phyloP scores from a whole-genome alignment of 164 flowering plant genomes.

The Piper betle region DNA sequence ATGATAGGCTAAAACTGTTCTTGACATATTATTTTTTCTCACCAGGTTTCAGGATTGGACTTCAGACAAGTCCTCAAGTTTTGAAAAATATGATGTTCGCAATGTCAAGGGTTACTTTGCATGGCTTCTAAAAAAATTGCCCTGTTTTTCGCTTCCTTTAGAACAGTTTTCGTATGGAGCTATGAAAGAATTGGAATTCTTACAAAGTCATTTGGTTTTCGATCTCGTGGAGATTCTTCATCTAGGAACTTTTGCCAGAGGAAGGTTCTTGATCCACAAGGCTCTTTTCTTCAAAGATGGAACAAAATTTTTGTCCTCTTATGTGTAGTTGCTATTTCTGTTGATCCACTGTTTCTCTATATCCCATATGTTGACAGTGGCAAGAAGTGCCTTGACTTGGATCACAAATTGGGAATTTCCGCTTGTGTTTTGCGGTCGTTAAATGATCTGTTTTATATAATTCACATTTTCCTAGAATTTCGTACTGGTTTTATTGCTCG shows the following conservation, averaged over 20 bases:
- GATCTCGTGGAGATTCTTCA: conserved; percentile 16
- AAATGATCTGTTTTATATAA: conserved; percentile 64
- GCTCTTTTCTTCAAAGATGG: conserved; percentile 71
- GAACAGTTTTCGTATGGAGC: conserved; percentile 33
- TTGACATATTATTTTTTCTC: not conserved
- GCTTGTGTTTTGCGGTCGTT: conserved; percentile 63
- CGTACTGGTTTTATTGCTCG: conserved; percentile 91
- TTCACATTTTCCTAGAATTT: conserved; percentile 70
- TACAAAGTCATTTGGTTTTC: conserved; percentile 20
- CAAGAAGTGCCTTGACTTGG: conserved; percentile 49
- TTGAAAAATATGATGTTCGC: conserved; percentile 20
- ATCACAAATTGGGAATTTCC: conserved; percentile 41
- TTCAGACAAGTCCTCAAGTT: conserved; percentile 26
- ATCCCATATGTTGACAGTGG: conserved; percentile 45
- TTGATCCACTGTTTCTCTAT: conserved; percentile 84
- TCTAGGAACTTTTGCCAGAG: conserved; percentile 24
- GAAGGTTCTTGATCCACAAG: conserved; percentile 76
- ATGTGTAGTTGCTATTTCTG: conserved; percentile 69
- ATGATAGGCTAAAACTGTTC: not conserved
- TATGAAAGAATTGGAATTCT: conserved; percentile 34
- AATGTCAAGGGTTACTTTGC: conserved; percentile 11
- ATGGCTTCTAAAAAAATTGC: conserved; percentile 18
- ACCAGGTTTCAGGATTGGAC: conserved; percentile 41
- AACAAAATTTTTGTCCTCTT: conserved; percentile 75
- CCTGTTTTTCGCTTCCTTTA: conserved; percentile 29